Percentiles rank a stretch among this genome's conserved stretches.
Conservation (phyloP, 331 rosid species). For the Dryas integrifolia region DNA sequence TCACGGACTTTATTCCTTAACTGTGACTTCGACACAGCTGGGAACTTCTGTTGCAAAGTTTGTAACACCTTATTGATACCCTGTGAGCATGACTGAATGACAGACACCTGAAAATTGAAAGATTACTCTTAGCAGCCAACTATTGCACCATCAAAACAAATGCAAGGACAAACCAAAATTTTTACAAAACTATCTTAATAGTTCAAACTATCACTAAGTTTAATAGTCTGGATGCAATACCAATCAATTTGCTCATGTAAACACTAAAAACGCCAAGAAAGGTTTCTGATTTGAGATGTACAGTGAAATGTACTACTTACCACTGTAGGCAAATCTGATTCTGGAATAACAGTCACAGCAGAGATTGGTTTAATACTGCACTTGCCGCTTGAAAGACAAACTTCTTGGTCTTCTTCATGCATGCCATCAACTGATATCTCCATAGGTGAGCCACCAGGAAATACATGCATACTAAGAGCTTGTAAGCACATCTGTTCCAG, state of each 20-base stretch:
- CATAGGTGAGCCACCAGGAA: conserved; percentile 51
- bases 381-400: conserved; percentile 42
- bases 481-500: conserved; percentile 79
- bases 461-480: conserved; percentile 61
- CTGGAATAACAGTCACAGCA: conserved; percentile 37
- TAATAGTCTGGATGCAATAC: not conserved
- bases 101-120: conserved; percentile 58
- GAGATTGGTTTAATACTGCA: conserved; percentile 37
- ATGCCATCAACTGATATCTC: conserved; percentile 48
- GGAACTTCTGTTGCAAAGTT: conserved; percentile 72
- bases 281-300: not conserved
- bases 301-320: conserved; percentile 52
- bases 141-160: not conserved
- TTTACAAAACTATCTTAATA: not conserved
- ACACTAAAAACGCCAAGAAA: not conserved
- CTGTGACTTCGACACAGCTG: conserved; percentile 58
- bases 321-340: conserved; percentile 53
- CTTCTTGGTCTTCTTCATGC: conserved; percentile 48
- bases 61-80: conserved; percentile 67
- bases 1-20: conserved; percentile 78
- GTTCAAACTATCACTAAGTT: not conserved
- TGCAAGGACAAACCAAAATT: not conserved
- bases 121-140: conserved; percentile 16
- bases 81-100: conserved; percentile 69
- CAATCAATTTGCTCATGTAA: not conserved